Evolutionary conservation across 2,329 filamentous ascomycete species (phyloP).

Genomic region (Metarhizium brunneum): DNA sequence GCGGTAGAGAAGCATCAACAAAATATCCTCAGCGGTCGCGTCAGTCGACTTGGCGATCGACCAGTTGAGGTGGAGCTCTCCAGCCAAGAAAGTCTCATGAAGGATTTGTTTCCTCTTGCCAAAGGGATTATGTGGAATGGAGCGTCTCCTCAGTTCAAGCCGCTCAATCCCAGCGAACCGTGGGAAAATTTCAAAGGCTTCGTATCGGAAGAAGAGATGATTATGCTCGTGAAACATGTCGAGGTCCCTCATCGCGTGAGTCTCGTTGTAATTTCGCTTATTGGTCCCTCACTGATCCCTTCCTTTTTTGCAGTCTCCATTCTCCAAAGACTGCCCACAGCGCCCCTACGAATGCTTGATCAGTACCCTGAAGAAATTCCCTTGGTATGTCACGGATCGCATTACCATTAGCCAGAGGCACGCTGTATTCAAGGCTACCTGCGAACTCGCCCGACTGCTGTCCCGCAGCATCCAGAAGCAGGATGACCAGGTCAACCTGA

Average conservation of each 20-base stretch:
- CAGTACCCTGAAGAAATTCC: slow-evolving; percentile 52
- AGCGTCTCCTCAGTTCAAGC: slow-evolving; percentile 29
- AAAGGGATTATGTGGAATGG: slow-evolving; percentile 47
- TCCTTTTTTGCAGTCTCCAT: slow-evolving; percentile 38
- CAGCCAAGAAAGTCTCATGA: slow-evolving; percentile 48
- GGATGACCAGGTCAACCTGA: slow-evolving; percentile 36
- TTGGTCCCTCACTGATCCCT: slow-evolving; percentile 1
- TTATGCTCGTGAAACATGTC: slow-evolving; percentile 54
- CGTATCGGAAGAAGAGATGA: slow-evolving; percentile 52
- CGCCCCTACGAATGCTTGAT: slow-evolving; percentile 58
- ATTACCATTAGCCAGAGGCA: slow-evolving; percentile 51
- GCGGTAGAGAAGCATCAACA: slow-evolving; percentile 39
- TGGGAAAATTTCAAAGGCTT: slow-evolving; percentile 51
- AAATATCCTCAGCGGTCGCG: slow-evolving; percentile 28
- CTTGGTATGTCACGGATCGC: slow-evolving; percentile 47
- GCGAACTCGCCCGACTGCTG: slow-evolving; percentile 39
- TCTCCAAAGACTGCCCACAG: slow-evolving; percentile 51
- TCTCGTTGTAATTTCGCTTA: slow-evolving; percentile 10
- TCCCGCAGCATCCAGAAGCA: slow-evolving; percentile 28
- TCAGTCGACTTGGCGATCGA: slow-evolving; percentile 45
- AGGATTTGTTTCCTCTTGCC: slow-evolving; percentile 51
- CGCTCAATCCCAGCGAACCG: slow-evolving; percentile 25
- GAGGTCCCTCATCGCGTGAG: slow-evolving; percentile 53
- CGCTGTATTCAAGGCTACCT: slow-evolving; percentile 40
- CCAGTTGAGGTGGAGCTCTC: slow-evolving; percentile 48